A percentile compares a stretch with the other conserved stretches of the same genome.
Evolutionary conservation across 1,284 basidiomycete species (phyloP).

Genomic region (Trichosporon faecale): DNA sequence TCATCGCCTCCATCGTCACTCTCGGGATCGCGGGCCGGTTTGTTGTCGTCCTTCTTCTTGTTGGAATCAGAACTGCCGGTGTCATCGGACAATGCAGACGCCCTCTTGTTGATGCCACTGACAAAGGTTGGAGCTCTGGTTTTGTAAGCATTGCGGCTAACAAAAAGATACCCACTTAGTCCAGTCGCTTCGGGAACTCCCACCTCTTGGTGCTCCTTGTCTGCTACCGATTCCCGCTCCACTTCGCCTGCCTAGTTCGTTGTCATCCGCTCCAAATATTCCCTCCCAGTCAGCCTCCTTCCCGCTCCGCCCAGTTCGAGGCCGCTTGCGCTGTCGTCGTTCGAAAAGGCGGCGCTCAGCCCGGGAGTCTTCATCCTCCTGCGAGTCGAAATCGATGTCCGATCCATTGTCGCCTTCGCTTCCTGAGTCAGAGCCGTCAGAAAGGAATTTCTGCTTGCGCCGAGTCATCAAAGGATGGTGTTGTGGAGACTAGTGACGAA

Average conservation of each 20-base stretch:
- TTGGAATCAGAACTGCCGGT: neutral
- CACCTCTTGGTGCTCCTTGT: slow-evolving; percentile 50
- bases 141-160: neutral
- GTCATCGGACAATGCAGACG: neutral
- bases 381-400: slow-evolving; percentile 55
- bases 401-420: slow-evolving; percentile 55
- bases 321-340: slow-evolving; percentile 65
- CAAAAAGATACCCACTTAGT: slow-evolving; percentile 57
- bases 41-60: neutral
- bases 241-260: slow-evolving; percentile 32
- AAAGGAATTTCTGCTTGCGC: slow-evolving; percentile 72
- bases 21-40: neutral
- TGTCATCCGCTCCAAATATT: slow-evolving; percentile 71
- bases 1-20: neutral
- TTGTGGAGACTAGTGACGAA: neutral
- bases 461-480: slow-evolving; percentile 62
- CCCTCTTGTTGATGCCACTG: neutral
- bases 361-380: slow-evolving; percentile 63
- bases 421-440: slow-evolving; percentile 66
- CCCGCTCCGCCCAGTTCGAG: slow-evolving; percentile 60
- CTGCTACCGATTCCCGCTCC: slow-evolving; percentile 23
- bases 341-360: slow-evolving; percentile 76
- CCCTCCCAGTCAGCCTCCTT: slow-evolving; percentile 80
- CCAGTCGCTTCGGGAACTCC: slow-evolving; percentile 59
- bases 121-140: slow-evolving; percentile 65